Conservation (phyloP, 2,329 filamentous ascomycete genomes). For the Ceratocystis ficicola region DNA sequence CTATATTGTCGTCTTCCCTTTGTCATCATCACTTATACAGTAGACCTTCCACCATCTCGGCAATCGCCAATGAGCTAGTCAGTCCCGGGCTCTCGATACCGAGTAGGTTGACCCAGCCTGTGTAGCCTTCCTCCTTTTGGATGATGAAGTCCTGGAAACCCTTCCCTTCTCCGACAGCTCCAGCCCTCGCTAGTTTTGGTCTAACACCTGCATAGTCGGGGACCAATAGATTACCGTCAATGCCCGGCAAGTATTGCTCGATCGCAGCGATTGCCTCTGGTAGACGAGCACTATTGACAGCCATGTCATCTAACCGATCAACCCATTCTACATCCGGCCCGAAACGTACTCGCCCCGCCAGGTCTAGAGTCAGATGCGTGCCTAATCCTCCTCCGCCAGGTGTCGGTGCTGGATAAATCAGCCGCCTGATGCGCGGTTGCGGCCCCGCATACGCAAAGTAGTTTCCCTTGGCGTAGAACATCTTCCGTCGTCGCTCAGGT, state of each 20-base stretch:
- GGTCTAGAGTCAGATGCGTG: conserved; percentile 85
- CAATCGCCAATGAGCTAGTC: conserved; percentile 78
- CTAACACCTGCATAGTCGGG: conserved; percentile 87
- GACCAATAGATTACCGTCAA: conserved; percentile 53
- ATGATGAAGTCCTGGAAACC: conserved; percentile 81
- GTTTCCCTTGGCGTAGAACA: conserved; percentile 85
- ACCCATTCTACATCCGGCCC: conserved; percentile 96
- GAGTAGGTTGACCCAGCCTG: conserved; percentile 77
- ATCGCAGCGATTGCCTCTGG: conserved; percentile 62
- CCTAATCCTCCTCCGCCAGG: conserved; percentile 75
- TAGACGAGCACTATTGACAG: conserved; percentile 52
- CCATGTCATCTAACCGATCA: conserved; percentile 54
- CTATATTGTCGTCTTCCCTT: no score
- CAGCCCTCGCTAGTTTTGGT: conserved; percentile 58
- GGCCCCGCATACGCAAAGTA: conserved; percentile 76
- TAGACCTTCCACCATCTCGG: conserved; percentile 53
- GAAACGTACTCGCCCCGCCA: conserved; percentile 73
- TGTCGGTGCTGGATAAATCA: conserved; percentile 79
- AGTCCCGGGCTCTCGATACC: conserved; percentile 90
- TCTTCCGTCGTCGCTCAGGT: conserved; percentile 43
- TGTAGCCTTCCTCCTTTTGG: conserved; percentile 59
- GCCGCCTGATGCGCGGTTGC: conserved; percentile 50
- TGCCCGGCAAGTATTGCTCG: conserved; percentile 59
- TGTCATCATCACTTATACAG: conserved; percentile 31
- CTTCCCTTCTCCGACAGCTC: conserved; percentile 49